These are phyloP conservation scores for Rhodotorula sp. DNA, from an alignment of 1,284 basidiomycete genomes.

Conservation along the genomic window DNA sequence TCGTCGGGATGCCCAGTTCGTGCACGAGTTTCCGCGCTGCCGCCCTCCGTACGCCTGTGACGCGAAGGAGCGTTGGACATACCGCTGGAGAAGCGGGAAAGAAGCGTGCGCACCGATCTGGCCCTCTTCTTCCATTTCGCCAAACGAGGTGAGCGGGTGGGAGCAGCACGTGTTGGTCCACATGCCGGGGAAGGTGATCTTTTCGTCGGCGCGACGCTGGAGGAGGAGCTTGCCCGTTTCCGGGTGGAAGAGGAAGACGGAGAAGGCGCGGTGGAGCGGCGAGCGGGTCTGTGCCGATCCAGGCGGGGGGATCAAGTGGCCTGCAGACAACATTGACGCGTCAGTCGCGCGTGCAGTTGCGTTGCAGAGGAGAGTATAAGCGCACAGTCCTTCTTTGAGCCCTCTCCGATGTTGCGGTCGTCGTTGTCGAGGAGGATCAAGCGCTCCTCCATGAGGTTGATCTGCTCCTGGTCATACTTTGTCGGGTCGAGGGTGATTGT, in stretches of 20 bases:
- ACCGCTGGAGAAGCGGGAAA: not conserved
- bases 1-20: constrained; percentile 86
- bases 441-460: constrained; percentile 91
- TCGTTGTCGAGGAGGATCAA: constrained; percentile 94
- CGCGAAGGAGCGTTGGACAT: not conserved
- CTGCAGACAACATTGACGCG: constrained; percentile 54
- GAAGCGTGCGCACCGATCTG: constrained; percentile 64
- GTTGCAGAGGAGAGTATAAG: constrained; percentile 20
- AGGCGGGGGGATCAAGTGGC: constrained; percentile 69
- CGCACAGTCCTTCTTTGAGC: constrained; percentile 96
- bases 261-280: constrained; percentile 96
- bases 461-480: constrained; percentile 54
- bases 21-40: constrained; percentile 95
- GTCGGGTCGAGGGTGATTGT: constrained; percentile 38
- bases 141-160: constrained; percentile 74
- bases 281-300: constrained; percentile 63
- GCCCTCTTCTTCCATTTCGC: constrained; percentile 70
- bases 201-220: constrained; percentile 92
- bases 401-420: constrained; percentile 83
- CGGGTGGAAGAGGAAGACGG: constrained; percentile 94
- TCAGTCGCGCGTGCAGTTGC: not conserved
- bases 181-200: constrained; percentile 99
- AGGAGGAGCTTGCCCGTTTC: constrained; percentile 91
- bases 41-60: constrained; percentile 70
- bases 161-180: constrained; percentile 99